These are phyloP conservation scores for Pseudogymnoascus sp. DNA, from an alignment of 2,329 filamentous ascomycete genomes.

Conservation along the genomic window DNA sequence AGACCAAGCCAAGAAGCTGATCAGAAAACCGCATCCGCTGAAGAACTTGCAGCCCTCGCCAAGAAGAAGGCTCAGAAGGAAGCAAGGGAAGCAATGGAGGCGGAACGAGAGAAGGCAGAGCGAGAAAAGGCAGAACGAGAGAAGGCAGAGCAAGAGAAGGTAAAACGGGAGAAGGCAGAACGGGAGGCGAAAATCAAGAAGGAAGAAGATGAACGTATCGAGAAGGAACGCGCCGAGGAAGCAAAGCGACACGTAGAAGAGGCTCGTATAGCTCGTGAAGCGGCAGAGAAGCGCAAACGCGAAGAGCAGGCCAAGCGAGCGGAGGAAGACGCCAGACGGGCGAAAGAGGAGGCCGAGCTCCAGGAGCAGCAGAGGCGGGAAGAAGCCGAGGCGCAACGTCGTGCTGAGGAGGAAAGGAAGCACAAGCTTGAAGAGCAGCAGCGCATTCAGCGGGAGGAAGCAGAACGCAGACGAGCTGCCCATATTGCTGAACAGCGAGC, in stretches of 20 bases:
- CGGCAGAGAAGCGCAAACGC: conserved; percentile 24
- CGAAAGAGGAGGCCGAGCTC: conserved; percentile 29
- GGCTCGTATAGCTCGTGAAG: conserved; percentile 12
- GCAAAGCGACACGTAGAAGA: conserved; percentile 17
- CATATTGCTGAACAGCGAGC: conserved; percentile 42
- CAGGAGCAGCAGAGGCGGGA: conserved; percentile 40
- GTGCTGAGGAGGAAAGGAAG: conserved; percentile 44
- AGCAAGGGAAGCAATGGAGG: conserved; percentile 19
- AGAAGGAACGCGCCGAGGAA: conserved; percentile 29
- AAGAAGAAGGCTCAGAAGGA: conserved; percentile 27
- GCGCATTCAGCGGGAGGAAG: conserved; percentile 35
- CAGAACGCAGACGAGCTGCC: conserved; percentile 37
- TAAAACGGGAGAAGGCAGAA: conserved; percentile 23
- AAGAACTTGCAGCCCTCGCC: conserved; percentile 20
- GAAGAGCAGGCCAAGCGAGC: conserved; percentile 10
- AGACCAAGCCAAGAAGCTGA: neutral
- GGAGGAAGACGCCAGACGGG: conserved; percentile 22
- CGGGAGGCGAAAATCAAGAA: conserved; percentile 17
- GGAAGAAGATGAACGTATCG: conserved; percentile 19
- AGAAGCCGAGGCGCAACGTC: conserved; percentile 41
- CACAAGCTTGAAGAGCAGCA: conserved; percentile 40
- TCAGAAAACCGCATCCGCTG: neutral
- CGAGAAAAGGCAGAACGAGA: conserved; percentile 28
- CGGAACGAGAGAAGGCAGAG: conserved; percentile 24
- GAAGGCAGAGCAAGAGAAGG: conserved; percentile 22